These are phyloP conservation scores for Xylariaceae sp. DNA, from an alignment of 2,329 filamentous ascomycete genomes.

Conservation along the genomic window DNA sequence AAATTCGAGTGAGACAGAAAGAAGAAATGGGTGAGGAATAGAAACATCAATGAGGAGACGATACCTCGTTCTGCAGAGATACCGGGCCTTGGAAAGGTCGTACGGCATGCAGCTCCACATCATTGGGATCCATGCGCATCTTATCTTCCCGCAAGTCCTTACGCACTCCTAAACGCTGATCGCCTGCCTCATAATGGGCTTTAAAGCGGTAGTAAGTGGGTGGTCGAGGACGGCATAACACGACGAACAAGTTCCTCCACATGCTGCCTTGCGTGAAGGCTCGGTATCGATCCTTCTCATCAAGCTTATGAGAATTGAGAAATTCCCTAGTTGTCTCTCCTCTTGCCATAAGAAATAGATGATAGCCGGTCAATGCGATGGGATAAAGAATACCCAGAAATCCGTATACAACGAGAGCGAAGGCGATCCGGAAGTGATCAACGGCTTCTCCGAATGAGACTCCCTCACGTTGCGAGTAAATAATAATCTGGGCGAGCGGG, in stretches of 20 bases:
- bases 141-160: conserved; percentile 46
- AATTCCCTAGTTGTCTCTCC: conserved; percentile 96
- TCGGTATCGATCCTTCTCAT: conserved; percentile 83
- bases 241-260: conserved; percentile 72
- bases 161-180: conserved; percentile 69
- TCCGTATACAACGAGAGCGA: conserved; percentile 83
- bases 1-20: neutral
- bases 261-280: conserved; percentile 78
- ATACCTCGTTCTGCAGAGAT: conserved; percentile 33
- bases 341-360: conserved; percentile 82
- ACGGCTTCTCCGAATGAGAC: conserved; percentile 66
- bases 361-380: conserved; percentile 76
- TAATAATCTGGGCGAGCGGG: conserved; percentile 72
- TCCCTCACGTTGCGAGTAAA: conserved; percentile 59
- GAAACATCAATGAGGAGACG: conserved; percentile 18
- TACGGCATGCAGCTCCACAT: conserved; percentile 70
- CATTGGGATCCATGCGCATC: conserved; percentile 48
- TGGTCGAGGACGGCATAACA: conserved; percentile 75
- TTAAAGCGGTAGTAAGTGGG: conserved; percentile 91
- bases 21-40: neutral
- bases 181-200: conserved; percentile 66
- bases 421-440: conserved; percentile 68
- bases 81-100: conserved; percentile 52
- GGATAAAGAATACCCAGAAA: conserved; percentile 74
- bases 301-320: conserved; percentile 91